These are phyloP conservation scores for Ampelocalamus luodianensis DNA, from an alignment of 176 grass and related monocot genomes.

Conservation along the genomic window DNA sequence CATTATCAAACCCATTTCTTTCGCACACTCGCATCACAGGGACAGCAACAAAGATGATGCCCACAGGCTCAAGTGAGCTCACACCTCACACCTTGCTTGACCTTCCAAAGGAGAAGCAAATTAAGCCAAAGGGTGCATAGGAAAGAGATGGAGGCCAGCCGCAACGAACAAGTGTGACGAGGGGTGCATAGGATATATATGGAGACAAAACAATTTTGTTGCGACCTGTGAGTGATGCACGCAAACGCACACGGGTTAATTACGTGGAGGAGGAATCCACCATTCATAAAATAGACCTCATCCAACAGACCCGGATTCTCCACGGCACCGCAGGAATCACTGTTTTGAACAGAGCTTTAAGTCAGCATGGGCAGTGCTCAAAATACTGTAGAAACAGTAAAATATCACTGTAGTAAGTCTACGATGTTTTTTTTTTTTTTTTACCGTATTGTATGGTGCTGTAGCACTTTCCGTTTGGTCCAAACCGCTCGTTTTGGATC, in stretches of 20 bases:
- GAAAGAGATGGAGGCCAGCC: conserved; percentile 21
- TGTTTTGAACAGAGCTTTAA: too few relatives aligned
- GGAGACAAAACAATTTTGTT: too few relatives aligned
- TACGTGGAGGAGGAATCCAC: conserved; percentile 44
- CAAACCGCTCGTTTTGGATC: too few relatives aligned
- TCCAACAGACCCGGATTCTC: neutral
- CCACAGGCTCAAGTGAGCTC: conserved; percentile 1
- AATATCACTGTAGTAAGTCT: too few relatives aligned
- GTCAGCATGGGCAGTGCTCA: neutral
- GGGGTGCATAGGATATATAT: too few relatives aligned
- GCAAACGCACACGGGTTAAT: neutral
- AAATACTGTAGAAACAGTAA: too few relatives aligned
- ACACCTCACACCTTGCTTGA: conserved; percentile 6
- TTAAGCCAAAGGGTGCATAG: neutral
- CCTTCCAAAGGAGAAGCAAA: conserved; percentile 35
- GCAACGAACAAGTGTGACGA: conserved; percentile 20
- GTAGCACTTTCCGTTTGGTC: too few relatives aligned
- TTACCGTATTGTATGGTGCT: too few relatives aligned
- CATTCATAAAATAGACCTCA: conserved; percentile 70
- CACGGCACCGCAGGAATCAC: too few relatives aligned
- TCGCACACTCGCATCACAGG: neutral
- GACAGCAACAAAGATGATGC: conserved; percentile 27
- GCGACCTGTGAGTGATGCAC: too few relatives aligned
- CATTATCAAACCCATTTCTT: neutral
- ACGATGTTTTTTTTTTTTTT: too few relatives aligned